phyloP scores from a whole-genome alignment of 2,329 filamentous ascomycete species.

The Ophiocordyceps polyrhachis-furcata region DNA sequence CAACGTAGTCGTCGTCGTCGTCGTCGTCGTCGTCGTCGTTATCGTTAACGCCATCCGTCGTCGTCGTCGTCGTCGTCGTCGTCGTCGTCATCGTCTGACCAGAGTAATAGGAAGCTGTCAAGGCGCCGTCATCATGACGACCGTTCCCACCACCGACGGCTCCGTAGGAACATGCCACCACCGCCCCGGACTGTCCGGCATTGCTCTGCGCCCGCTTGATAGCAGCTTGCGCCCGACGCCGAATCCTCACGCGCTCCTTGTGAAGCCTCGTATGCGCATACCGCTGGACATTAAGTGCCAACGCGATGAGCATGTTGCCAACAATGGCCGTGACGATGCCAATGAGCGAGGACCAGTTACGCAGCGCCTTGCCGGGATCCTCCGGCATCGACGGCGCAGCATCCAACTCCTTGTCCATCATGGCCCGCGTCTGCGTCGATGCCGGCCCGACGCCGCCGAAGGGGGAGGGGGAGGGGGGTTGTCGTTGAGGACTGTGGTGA shows the following conservation, averaged over 20 bases:
- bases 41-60: conserved; percentile 7
- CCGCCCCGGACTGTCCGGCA: too few species aligned
- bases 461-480: neutral
- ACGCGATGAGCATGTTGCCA: conserved; percentile 84
- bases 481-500: neutral
- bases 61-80: conserved; percentile 25
- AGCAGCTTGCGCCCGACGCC: conserved; percentile 34
- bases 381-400: conserved; percentile 5
- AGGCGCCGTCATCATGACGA: neutral
- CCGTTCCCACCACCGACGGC: neutral
- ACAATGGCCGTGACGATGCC: conserved; percentile 85
- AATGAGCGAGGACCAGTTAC: conserved; percentile 81
- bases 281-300: conserved; percentile 89
- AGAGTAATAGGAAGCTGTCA: neutral
- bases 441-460: conserved; percentile 2
- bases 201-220: conserved; percentile 23
- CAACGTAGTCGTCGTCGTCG: conserved; percentile 8
- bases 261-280: conserved; percentile 83
- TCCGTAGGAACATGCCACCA: neutral
- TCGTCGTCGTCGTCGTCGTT: neutral
- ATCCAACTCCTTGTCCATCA: conserved; percentile 1
- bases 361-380: conserved; percentile 28
- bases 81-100: conserved; percentile 7
- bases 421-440: neutral
- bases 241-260: conserved; percentile 43